Conservation (phyloP, 306 rosid species). For the Gastrolobium villosum region DNA sequence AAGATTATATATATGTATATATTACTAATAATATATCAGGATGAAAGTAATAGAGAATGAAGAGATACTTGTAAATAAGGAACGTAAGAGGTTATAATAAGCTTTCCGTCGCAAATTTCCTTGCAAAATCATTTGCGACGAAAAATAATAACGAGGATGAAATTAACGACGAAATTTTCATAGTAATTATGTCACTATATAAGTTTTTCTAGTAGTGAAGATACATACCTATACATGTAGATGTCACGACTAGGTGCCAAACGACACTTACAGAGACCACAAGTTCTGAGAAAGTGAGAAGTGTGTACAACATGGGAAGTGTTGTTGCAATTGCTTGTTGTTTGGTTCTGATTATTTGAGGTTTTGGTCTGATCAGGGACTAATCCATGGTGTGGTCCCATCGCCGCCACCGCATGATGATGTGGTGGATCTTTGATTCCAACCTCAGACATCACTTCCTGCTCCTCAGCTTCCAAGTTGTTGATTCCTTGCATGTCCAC, state of each 20-base stretch:
- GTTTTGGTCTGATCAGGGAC: constrained; percentile 41
- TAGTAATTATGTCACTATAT: no score
- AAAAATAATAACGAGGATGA: no score
- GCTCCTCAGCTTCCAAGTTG: constrained; percentile 43
- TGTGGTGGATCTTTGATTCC: constrained; percentile 35
- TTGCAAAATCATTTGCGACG: no score
- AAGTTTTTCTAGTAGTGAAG: no score
- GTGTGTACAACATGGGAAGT: constrained; percentile 42
- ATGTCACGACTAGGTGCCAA: constrained; percentile 82
- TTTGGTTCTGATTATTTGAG: constrained; percentile 23
- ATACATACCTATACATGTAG: constrained; percentile 82
- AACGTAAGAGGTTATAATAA: not conserved
- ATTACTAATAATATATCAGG: no score
- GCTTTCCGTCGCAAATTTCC: no score
- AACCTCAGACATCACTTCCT: constrained; percentile 19
- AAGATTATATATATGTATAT: not conserved
- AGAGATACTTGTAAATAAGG: not conserved
- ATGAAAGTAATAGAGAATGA: no score
- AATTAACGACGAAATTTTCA: no score
- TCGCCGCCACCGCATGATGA: not conserved
- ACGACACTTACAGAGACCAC: constrained; percentile 70
- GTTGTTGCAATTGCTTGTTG: constrained; percentile 21
- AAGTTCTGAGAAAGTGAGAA: constrained; percentile 73
- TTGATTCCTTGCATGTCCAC: constrained; percentile 42
- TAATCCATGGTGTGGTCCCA: constrained; percentile 16